Conservation (phyloP, 495 filamentous ascomycete genomes). For the Neurospora cerealis region DNA sequence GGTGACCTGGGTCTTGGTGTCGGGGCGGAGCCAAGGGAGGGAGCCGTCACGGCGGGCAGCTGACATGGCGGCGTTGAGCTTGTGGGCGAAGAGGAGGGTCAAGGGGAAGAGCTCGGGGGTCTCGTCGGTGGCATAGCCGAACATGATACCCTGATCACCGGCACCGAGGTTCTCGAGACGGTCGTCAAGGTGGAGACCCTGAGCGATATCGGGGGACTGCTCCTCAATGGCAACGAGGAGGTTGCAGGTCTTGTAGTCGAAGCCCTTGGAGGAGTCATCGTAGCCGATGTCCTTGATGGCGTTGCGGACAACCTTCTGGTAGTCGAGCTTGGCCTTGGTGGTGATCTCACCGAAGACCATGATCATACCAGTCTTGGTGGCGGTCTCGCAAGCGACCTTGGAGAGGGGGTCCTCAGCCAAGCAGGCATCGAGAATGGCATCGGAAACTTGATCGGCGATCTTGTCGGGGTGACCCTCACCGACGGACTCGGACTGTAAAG, state of each 20-base stretch:
- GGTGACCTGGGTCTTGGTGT: slow-evolving; percentile 99
- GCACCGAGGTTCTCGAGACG: slow-evolving; percentile 95
- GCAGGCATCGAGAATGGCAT: slow-evolving; percentile 98
- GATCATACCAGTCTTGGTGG: slow-evolving; percentile 99
- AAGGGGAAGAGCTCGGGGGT: slow-evolving; percentile 94
- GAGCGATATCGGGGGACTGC: slow-evolving; percentile 97
- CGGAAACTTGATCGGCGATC: slow-evolving; percentile 97
- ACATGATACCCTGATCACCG: slow-evolving; percentile 99
- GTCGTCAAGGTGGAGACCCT: slow-evolving; percentile 94
- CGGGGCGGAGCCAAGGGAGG: slow-evolving; percentile 89
- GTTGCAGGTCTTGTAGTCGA: slow-evolving; percentile 99
- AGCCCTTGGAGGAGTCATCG: slow-evolving; percentile 92
- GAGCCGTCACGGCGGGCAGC: slow-evolving; percentile 74
- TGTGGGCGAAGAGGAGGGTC: slow-evolving; percentile 87
- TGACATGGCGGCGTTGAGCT: slow-evolving; percentile 89
- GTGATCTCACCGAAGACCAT: slow-evolving; percentile 99
- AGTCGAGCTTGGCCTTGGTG: slow-evolving; percentile 89
- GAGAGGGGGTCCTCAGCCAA: slow-evolving; percentile 87
- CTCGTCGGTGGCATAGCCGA: slow-evolving; percentile 99
- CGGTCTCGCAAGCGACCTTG: slow-evolving; percentile 98
- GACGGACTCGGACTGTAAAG: slow-evolving; percentile 75
- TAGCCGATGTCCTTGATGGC: slow-evolving; percentile 98
- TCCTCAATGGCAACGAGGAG: slow-evolving; percentile 98
- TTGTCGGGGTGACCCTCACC: slow-evolving; percentile 98
- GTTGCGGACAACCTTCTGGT: slow-evolving; percentile 92